These are phyloP conservation scores for Elsinoe arachidis DNA, from an alignment of 2,329 filamentous ascomycete species.

Conservation along the genomic window DNA sequence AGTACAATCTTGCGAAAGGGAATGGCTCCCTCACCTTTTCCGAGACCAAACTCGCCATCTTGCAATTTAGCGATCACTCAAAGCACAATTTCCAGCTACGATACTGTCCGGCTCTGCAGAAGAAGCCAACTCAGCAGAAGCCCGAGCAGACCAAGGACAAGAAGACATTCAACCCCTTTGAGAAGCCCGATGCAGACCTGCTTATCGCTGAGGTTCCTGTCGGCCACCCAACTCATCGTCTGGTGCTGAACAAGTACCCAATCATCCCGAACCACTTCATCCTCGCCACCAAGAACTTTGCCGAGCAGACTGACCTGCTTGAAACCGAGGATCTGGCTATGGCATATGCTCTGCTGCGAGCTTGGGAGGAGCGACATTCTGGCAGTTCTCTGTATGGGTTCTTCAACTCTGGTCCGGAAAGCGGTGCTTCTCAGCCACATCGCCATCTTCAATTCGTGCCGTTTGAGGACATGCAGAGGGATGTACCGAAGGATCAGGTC, in stretches of 20 bases:
- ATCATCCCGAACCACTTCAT: conserved; percentile 65
- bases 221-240: conserved; percentile 43
- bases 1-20: conserved; percentile 30
- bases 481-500: conserved; percentile 18
- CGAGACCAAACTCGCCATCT: conserved; percentile 30
- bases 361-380: conserved; percentile 36
- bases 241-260: conserved; percentile 69
- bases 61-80: conserved; percentile 15
- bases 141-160: conserved; percentile 31
- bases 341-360: conserved; percentile 53
- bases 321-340: conserved; percentile 53
- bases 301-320: conserved; percentile 56
- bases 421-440: conserved; percentile 64
- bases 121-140: conserved; percentile 45
- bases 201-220: conserved; percentile 46
- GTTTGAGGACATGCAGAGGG: conserved; percentile 50
- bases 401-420: conserved; percentile 61
- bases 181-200: conserved; percentile 45
- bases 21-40: conserved; percentile 31
- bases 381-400: conserved; percentile 48
- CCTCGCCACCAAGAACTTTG: conserved; percentile 55
- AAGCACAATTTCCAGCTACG: conserved; percentile 54
- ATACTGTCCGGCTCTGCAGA: conserved; percentile 59
- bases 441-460: conserved; percentile 65
- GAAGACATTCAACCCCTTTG: conserved; percentile 53